Evolutionary conservation across 2,329 filamentous ascomycete genomes (phyloP).

Genomic region (Calonectria naviculata): DNA sequence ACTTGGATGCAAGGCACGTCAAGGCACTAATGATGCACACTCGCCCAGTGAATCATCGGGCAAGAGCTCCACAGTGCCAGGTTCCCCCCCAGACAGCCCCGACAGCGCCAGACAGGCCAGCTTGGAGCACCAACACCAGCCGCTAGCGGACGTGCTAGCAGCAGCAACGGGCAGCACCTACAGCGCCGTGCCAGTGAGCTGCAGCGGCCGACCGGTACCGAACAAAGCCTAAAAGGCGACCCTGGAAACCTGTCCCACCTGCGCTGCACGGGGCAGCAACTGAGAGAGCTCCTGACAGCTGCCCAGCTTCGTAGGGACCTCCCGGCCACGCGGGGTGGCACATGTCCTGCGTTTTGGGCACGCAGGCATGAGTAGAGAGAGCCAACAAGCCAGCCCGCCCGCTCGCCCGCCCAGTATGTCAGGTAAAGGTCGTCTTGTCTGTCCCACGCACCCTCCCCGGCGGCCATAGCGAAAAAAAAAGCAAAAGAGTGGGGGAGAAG

Average conservation of each 20-base stretch:
- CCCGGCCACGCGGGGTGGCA: not conserved
- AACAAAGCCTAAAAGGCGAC: not conserved
- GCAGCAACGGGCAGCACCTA: not conserved
- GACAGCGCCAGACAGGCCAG: constrained; percentile 2
- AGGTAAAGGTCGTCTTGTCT: too few relatives aligned
- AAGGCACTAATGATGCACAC: constrained; percentile 13
- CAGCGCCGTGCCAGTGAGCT: constrained; percentile 6
- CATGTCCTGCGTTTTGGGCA: not conserved
- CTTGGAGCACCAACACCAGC: not conserved
- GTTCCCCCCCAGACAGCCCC: constrained; percentile 5
- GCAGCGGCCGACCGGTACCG: constrained; percentile 8
- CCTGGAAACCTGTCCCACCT: too few relatives aligned
- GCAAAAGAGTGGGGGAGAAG: constrained; percentile 35
- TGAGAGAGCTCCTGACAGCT: not conserved
- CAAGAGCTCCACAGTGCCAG: constrained; percentile 10
- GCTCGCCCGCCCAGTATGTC: not conserved
- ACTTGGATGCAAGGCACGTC: constrained; percentile 18
- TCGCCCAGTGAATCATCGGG: constrained; percentile 6
- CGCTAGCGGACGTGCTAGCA: not conserved
- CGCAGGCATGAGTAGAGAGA: not conserved
- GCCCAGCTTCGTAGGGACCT: constrained; percentile 5
- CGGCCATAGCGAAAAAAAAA: not conserved
- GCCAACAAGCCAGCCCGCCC: too few relatives aligned
- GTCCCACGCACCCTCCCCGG: not conserved
- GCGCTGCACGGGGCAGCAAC: too few relatives aligned